Percentiles rank a stretch among this genome's conserved stretches.
phyloP scores from a whole-genome alignment of 805 yeast species.

The Priceomyces medius region DNA sequence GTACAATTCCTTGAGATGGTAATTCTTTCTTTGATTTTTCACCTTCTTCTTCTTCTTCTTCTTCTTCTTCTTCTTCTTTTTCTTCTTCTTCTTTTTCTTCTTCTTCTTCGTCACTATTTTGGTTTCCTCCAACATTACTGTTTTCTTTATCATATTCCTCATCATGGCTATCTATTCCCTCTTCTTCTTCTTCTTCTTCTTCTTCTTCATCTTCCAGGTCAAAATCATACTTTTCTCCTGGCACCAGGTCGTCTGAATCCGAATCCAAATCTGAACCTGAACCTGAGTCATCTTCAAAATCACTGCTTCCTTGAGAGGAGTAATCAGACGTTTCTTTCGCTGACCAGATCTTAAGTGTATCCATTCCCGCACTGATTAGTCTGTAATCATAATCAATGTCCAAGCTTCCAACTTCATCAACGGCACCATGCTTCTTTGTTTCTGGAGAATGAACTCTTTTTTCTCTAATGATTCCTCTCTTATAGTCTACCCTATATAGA shows the following conservation, averaged over 20 bases:
- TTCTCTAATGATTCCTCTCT: constrained; percentile 61
- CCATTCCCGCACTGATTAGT: constrained; percentile 82
- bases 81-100: constrained; percentile 6
- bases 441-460: constrained; percentile 60
- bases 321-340: constrained; percentile 17
- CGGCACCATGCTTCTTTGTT: constrained; percentile 31
- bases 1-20: constrained; percentile 10
- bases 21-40: constrained; percentile 8
- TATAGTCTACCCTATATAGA: constrained; percentile 64
- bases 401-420: constrained; percentile 72
- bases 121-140: background rate
- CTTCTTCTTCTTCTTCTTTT: constrained; percentile 10
- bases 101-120: background rate
- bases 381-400: constrained; percentile 83
- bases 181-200: constrained; percentile 7
- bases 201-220: constrained; percentile 14
- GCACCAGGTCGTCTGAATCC: constrained; percentile 9
- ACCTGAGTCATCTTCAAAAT: constrained; percentile 7
- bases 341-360: constrained; percentile 74
- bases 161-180: constrained; percentile 3
- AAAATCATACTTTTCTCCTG: constrained; percentile 12
- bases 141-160: constrained; percentile 9
- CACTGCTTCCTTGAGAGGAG: constrained; percentile 24
- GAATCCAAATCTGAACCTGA: constrained; percentile 9
- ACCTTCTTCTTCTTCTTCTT: constrained; percentile 8